Conservation (phyloP, 1,284 basidiomycete genomes). For the Tylopilus sp. region DNA sequence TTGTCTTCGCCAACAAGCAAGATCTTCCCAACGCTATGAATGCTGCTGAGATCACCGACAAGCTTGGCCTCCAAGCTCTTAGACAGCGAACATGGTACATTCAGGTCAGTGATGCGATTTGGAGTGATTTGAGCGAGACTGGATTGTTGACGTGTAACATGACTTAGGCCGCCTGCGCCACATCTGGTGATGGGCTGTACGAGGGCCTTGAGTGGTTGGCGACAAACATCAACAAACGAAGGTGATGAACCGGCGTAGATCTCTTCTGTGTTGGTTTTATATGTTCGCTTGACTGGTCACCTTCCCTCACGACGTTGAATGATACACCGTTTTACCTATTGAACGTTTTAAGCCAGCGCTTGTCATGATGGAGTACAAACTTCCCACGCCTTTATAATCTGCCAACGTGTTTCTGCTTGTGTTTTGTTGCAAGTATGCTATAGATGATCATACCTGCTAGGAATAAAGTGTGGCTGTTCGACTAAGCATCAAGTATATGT, state of each 20-base stretch:
- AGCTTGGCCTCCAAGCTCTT: conserved; percentile 96
- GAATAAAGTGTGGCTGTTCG: conserved; percentile 7
- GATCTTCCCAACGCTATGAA: conserved; percentile 99
- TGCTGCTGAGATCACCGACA: conserved; percentile 99
- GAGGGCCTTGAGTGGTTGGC: conserved; percentile 98
- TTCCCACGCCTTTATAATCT: conserved; percentile 1
- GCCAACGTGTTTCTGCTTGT: conserved; percentile 4
- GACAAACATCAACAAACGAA: conserved; percentile 79
- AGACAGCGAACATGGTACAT: conserved; percentile 99
- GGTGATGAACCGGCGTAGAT: conserved; percentile 51
- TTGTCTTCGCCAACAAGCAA: conserved; percentile 99
- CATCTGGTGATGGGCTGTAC: conserved; percentile 98
- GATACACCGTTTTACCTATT: conserved; percentile 34
- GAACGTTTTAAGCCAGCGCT: conserved; percentile 23
- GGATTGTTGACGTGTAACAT: conserved; percentile 23
- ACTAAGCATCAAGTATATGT: conserved; percentile 15
- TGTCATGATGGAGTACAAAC: conserved; percentile 27
- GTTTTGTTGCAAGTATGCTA: conserved; percentile 15
- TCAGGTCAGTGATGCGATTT: conserved; percentile 60
- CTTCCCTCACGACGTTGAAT: conserved; percentile 42
- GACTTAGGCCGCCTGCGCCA: conserved; percentile 90
- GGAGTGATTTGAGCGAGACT: neutral
- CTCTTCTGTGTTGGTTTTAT: conserved; percentile 44
- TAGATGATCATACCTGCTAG: conserved; percentile 21
- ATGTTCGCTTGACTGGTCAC: conserved; percentile 47